phyloP scores from a whole-genome alignment of 2,329 filamentous ascomycete genomes.

The Hymenoscyphus fructigenus region DNA sequence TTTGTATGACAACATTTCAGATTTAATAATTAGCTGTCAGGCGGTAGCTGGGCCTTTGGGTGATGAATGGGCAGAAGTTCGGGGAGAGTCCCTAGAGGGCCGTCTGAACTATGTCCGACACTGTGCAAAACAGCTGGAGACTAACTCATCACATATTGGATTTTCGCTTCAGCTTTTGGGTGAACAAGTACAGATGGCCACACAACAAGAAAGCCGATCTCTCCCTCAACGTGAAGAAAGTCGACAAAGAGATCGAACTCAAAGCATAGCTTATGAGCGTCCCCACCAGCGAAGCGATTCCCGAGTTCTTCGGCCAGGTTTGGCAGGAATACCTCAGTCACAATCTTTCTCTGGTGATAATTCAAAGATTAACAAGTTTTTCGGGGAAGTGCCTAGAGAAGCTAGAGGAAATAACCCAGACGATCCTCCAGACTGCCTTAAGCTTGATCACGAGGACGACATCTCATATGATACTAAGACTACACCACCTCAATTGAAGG shows the following conservation, averaged over 20 bases:
- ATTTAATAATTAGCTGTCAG: constrained; percentile 84
- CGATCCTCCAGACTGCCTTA: constrained; percentile 80
- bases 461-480: constrained; percentile 85
- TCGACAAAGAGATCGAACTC: constrained; percentile 54
- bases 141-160: constrained; percentile 81
- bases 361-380: constrained; percentile 65
- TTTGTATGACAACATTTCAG: constrained; percentile 88
- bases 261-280: constrained; percentile 55
- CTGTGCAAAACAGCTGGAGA: constrained; percentile 78
- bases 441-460: constrained; percentile 83
- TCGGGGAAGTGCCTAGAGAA: constrained; percentile 57
- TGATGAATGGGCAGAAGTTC: constrained; percentile 94
- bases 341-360: constrained; percentile 65
- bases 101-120: constrained; percentile 77
- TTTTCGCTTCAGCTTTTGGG: constrained; percentile 85
- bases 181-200: constrained; percentile 68
- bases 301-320: constrained; percentile 36
- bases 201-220: constrained; percentile 41
- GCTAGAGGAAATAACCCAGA: constrained; percentile 50
- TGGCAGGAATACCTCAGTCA: constrained; percentile 39
- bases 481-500: constrained; percentile 75
- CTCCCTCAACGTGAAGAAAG: constrained; percentile 34
- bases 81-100: constrained; percentile 85
- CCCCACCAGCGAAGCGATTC: constrained; percentile 59
- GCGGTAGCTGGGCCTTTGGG: constrained; percentile 86